These are phyloP conservation scores for Pythium insidiosum DNA, from an alignment of 352 stramenopile genomes.

Conservation along the genomic window DNA sequence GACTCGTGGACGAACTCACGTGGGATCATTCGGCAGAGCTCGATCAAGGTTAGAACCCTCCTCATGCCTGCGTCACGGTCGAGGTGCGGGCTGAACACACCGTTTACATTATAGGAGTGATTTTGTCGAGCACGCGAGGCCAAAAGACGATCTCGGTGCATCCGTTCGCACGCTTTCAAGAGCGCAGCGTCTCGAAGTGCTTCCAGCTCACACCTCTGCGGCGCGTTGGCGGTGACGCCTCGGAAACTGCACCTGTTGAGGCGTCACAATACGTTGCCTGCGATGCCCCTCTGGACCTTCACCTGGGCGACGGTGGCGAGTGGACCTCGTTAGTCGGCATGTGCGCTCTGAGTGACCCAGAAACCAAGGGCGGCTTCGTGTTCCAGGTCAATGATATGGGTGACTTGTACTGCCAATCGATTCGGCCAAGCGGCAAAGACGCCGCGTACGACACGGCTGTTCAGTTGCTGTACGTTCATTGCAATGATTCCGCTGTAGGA, in stretches of 20 bases:
- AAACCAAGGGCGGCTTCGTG: constrained; percentile 11
- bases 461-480: constrained; percentile 45
- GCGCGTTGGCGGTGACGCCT: constrained; percentile 3
- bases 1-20: constrained; percentile 7
- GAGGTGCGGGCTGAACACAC: too few relatives aligned
- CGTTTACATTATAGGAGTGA: too few relatives aligned
- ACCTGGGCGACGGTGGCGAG: constrained; percentile 48
- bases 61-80: too few relatives aligned
- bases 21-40: too few relatives aligned
- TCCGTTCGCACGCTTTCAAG: constrained; percentile 6
- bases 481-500: too few relatives aligned
- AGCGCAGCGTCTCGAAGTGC: too few relatives aligned
- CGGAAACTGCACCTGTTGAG: background rate
- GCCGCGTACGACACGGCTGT: constrained; percentile 37
- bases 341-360: constrained; percentile 20
- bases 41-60: too few relatives aligned
- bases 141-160: constrained; percentile 12
- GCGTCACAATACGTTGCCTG: constrained; percentile 45
- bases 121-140: constrained; percentile 7
- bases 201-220: constrained; percentile 33
- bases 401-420: constrained; percentile 51
- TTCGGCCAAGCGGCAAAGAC: constrained; percentile 22
- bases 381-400: constrained; percentile 66
- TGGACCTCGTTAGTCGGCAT: constrained; percentile 44
- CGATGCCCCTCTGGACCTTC: constrained; percentile 52